These are phyloP conservation scores for Hemileccinum rubropunctum DNA, from an alignment of 768 basidiomycete species.

Conservation along the genomic window DNA sequence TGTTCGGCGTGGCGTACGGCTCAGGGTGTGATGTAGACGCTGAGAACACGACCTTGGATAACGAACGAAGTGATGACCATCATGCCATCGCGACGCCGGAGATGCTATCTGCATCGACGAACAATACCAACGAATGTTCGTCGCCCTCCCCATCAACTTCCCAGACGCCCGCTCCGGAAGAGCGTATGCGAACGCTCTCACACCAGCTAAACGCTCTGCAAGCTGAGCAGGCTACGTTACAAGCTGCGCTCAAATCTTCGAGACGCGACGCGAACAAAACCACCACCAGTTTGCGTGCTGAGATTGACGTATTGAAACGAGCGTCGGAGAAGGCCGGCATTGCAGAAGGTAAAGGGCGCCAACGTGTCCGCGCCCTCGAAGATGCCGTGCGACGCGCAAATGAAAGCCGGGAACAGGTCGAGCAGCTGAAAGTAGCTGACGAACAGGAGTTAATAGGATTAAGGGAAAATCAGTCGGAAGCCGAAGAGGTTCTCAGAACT, in stretches of 20 bases:
- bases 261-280: slow-evolving; percentile 82
- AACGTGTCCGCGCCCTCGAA: slow-evolving; percentile 85
- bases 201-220: slow-evolving; percentile 61
- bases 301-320: slow-evolving; percentile 82
- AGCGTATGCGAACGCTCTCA: slow-evolving; percentile 62
- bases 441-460: slow-evolving; percentile 41
- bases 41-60: slow-evolving; percentile 20
- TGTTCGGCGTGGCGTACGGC: slow-evolving; percentile 1
- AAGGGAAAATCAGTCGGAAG: slow-evolving; percentile 39
- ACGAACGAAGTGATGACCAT: slow-evolving; percentile 22
- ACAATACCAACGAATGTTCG: slow-evolving; percentile 16
- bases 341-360: slow-evolving; percentile 75
- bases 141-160: slow-evolving; percentile 25
- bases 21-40: slow-evolving; percentile 14
- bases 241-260: slow-evolving; percentile 68
- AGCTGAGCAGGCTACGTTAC: slow-evolving; percentile 66
- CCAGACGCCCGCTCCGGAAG: slow-evolving; percentile 52
- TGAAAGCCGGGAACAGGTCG: slow-evolving; percentile 46
- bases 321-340: slow-evolving; percentile 76
- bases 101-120: slow-evolving; percentile 26
- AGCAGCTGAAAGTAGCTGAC: slow-evolving; percentile 38
- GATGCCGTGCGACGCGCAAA: slow-evolving; percentile 83
- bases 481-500: slow-evolving; percentile 39
- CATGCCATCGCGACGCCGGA: slow-evolving; percentile 10
- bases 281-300: slow-evolving; percentile 74